Conservation (phyloP, 495 filamentous ascomycete genomes). For the Penicillium argentinense region DNA sequence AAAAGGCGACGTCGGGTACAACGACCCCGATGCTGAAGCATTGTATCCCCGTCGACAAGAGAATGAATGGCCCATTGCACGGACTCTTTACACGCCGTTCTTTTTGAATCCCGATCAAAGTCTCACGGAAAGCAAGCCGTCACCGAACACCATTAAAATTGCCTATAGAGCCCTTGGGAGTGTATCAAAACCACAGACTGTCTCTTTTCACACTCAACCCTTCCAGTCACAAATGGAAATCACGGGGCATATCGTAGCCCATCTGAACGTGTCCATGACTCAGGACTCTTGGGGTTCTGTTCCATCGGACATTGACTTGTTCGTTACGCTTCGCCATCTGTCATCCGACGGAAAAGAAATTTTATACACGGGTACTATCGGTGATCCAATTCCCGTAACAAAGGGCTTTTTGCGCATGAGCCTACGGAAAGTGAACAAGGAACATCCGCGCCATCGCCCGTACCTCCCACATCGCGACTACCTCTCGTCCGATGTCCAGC, state of each 20-base stretch:
- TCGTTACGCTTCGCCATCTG: conserved; percentile 62
- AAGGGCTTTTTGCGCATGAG: conserved; percentile 51
- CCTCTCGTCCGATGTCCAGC: conserved; percentile 52
- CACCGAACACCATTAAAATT: conserved; percentile 27
- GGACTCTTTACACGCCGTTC: conserved; percentile 58
- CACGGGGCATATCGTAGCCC: conserved; percentile 64
- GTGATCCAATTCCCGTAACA: conserved; percentile 42
- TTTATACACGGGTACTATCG: conserved; percentile 57
- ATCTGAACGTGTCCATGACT: conserved; percentile 58
- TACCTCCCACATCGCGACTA: conserved; percentile 64
- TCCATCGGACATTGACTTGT: conserved; percentile 62
- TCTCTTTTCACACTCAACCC: conserved; percentile 53
- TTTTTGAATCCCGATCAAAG: conserved; percentile 38
- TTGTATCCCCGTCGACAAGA: conserved; percentile 50
- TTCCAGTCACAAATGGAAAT: conserved; percentile 62
- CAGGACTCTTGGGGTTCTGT: conserved; percentile 26
- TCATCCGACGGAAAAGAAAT: conserved; percentile 55
- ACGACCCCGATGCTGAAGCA: conserved; percentile 56
- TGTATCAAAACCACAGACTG: conserved; percentile 37
- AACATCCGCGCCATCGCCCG: conserved; percentile 46
- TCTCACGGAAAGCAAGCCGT: neutral
- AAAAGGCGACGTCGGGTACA: conserved; percentile 62
- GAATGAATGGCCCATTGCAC: conserved; percentile 61
- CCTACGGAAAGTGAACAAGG: conserved; percentile 49
- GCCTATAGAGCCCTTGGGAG: conserved; percentile 56